Conservation (phyloP, 345 rosid species). For the Salix arbutifolia region DNA sequence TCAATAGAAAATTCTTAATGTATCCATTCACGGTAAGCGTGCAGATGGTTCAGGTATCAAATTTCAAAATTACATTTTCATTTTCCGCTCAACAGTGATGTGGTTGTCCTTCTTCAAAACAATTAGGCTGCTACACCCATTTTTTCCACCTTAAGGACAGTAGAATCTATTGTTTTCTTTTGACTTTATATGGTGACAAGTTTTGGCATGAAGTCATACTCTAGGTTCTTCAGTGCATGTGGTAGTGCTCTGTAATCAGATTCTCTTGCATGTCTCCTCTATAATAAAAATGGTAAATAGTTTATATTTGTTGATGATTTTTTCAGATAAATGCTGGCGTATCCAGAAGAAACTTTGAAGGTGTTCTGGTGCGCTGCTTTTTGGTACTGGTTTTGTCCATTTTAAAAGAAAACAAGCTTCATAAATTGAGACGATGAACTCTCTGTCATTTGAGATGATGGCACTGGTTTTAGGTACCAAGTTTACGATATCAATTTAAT, state of each 20-base stretch:
- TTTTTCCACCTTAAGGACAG: background rate
- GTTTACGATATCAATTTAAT: no score
- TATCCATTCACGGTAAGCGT: background rate
- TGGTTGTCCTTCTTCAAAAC: background rate
- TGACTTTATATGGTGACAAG: background rate
- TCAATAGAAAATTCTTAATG: background rate
- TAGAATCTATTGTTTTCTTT: background rate
- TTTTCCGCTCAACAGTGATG: background rate
- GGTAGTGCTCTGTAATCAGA: background rate
- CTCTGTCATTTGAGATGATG: no score
- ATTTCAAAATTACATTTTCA: background rate
- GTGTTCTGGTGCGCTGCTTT: no score
- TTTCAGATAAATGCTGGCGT: background rate
- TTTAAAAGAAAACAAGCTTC: background rate
- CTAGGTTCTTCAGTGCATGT: background rate
- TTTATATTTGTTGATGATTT: background rate
- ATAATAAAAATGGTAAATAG: background rate
- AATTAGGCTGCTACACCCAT: background rate
- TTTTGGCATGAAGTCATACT: background rate
- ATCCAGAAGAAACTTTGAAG: no score
- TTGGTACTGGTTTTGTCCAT: background rate
- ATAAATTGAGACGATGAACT: no score
- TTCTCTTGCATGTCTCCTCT: no score
- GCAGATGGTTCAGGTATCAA: background rate
- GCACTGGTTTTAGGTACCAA: no score